A percentile compares a stretch with the other conserved stretches of the same genome.
Conservation (phyloP, 176 grass and related monocot species). For the Ensete ventricosum region DNA sequence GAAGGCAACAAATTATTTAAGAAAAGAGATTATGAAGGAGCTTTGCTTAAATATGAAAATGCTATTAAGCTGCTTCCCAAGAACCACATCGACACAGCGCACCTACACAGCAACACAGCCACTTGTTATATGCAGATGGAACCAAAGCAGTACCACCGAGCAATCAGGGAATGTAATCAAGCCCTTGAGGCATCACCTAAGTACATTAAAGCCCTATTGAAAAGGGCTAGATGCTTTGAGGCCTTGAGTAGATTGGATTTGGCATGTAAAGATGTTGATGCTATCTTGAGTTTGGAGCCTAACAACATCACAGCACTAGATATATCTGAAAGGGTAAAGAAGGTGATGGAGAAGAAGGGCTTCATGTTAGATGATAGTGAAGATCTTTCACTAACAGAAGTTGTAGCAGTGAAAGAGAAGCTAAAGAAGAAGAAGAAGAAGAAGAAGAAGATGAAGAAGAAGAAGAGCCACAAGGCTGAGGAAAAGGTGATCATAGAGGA, state of each 20-base stretch:
- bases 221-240: conserved; percentile 79
- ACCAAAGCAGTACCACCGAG: conserved; percentile 61
- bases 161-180: conserved; percentile 76
- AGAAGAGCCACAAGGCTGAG: neutral
- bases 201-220: conserved; percentile 82
- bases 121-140: conserved; percentile 92
- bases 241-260: conserved; percentile 56
- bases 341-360: conserved; percentile 60
- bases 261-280: conserved; percentile 47
- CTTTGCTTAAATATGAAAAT: conserved; percentile 77
- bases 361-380: conserved; percentile 51
- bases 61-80: conserved; percentile 59
- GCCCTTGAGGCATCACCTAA: conserved; percentile 51
- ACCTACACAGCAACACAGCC: conserved; percentile 75
- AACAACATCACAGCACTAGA: conserved; percentile 74
- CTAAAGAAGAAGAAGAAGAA: conserved; percentile 33
- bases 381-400: conserved; percentile 37
- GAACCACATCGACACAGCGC: conserved; percentile 42
- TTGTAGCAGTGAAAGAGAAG: conserved; percentile 48
- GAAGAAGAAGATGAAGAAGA: conserved; percentile 60
- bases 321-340: conserved; percentile 50
- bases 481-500: conserved; percentile 4
- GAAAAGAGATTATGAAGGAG: conserved; percentile 62
- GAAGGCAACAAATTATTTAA: conserved; percentile 85
- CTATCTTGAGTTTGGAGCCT: conserved; percentile 54